Conservation (phyloP, 2,329 filamentous ascomycete genomes). For the Colletotrichum theobromicola region DNA sequence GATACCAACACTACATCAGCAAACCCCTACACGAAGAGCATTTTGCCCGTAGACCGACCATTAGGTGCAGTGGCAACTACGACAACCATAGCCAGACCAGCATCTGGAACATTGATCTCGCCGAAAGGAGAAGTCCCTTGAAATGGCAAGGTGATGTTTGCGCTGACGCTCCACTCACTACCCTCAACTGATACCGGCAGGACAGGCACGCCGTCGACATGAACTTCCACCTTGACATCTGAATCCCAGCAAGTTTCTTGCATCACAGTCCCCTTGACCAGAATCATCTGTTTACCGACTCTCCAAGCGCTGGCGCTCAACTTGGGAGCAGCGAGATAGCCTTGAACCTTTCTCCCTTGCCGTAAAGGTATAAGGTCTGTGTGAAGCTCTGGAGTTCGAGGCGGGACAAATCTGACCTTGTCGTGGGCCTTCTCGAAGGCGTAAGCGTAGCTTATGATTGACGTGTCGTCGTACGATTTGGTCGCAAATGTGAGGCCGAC, state of each 20-base stretch:
- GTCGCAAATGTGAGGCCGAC: slow-evolving; percentile 29
- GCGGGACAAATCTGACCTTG: background rate
- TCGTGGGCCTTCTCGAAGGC: slow-evolving; percentile 26
- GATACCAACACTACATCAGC: background rate
- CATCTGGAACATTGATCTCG: background rate
- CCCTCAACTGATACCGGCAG: background rate
- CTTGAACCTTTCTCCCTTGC: background rate
- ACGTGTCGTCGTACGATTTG: slow-evolving; percentile 28
- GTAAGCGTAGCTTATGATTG: slow-evolving; percentile 26
- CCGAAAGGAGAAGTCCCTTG: background rate
- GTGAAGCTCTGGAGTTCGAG: background rate
- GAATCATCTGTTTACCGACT: background rate
- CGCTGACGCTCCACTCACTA: background rate
- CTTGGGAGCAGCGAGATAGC: background rate
- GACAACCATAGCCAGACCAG: background rate
- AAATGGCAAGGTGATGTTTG: background rate
- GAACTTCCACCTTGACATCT: background rate
- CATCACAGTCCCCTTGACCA: background rate
- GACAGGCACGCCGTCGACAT: background rate
- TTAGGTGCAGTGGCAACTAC: background rate
- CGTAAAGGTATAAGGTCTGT: background rate
- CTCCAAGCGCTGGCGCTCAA: background rate
- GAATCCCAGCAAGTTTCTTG: background rate
- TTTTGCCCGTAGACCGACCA: background rate
- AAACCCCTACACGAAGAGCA: background rate